phyloP scores from a whole-genome alignment of 345 rosid species.

The Citropsis articulata region DNA sequence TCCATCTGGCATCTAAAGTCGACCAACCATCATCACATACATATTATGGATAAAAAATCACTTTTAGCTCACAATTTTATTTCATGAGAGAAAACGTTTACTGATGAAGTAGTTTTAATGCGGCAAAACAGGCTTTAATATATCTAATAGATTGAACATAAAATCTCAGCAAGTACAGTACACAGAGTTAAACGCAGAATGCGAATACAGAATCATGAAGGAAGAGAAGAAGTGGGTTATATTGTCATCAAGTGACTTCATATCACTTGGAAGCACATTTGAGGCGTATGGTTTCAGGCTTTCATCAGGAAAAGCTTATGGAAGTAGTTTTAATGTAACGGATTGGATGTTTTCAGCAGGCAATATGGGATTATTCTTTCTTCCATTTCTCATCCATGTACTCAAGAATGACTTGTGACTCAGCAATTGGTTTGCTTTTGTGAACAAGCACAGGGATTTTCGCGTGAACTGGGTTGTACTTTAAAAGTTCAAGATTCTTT shows the following conservation, averaged over 20 bases:
- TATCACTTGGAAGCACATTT: not conserved
- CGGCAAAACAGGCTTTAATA: not conserved
- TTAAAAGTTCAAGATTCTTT: constrained; percentile 37
- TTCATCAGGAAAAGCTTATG: too few relatives aligned
- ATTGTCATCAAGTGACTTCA: not conserved
- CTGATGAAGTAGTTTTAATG: not conserved
- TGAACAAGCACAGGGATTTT: constrained; percentile 46
- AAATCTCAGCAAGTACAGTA: not conserved
- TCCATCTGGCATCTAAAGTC: too few relatives aligned
- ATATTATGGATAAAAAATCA: too few relatives aligned
- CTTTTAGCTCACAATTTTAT: not conserved
- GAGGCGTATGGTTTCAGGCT: not conserved
- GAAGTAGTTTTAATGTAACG: too few relatives aligned
- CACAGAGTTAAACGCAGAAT: too few relatives aligned
- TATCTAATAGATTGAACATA: not conserved
- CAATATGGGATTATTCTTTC: constrained; percentile 25
- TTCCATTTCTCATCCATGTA: constrained; percentile 50
- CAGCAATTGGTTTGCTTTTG: constrained; percentile 31
- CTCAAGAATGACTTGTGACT: constrained; percentile 38
- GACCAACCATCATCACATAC: too few relatives aligned
- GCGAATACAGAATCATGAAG: too few relatives aligned
- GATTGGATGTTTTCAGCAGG: constrained; percentile 10
- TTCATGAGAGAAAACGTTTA: not conserved
- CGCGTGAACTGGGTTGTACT: constrained; percentile 34
- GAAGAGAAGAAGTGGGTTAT: not conserved